Evolutionary conservation across 345 rosid species (phyloP).

Genomic region (Euphorbia peplus): DNA sequence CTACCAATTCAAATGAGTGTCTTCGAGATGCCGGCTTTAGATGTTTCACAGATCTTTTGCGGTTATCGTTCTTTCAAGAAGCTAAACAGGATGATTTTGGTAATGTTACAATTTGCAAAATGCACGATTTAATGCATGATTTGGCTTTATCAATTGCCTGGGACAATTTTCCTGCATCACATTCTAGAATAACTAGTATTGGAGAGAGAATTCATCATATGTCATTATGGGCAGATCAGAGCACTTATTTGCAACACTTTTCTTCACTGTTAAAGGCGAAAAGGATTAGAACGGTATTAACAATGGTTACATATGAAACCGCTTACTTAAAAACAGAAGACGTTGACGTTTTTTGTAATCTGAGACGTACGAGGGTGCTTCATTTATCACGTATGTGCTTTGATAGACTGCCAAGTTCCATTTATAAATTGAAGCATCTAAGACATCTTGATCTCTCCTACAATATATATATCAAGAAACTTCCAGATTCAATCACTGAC

Average conservation of each 20-base stretch:
- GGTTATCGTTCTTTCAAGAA: conserved; percentile 15
- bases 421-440: too few relatives aligned
- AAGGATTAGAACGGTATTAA: background rate
- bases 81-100: conserved; percentile 3
- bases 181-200: background rate
- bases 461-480: too few relatives aligned
- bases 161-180: background rate
- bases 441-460: too few relatives aligned
- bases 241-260: background rate
- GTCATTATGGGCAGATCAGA: background rate
- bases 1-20: background rate
- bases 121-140: conserved; percentile 8
- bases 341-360: background rate
- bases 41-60: too few relatives aligned
- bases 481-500: too few relatives aligned
- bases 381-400: background rate
- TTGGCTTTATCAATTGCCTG: background rate
- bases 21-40: conserved; percentile 15
- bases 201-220: background rate
- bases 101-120: background rate
- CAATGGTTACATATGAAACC: background rate
- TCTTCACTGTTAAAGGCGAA: background rate
- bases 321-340: background rate
- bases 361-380: background rate
- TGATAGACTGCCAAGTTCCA: background rate